Evolutionary conservation across 176 grass and related monocot species (phyloP), one percentile per base, ranked within the genome.

Genomic region (Raddia distichophylla): DNA sequence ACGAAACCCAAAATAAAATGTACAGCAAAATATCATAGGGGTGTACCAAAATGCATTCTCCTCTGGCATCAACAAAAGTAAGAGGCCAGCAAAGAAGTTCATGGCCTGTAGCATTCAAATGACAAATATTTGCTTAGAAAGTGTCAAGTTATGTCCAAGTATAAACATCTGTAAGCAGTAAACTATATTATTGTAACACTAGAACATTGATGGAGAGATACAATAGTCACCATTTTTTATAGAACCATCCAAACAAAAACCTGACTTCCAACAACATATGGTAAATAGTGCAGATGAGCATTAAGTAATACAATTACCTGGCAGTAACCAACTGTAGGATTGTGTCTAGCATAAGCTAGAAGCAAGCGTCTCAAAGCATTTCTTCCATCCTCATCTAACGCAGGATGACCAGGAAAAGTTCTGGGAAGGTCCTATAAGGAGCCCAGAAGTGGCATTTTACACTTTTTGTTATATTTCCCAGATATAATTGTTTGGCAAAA

Each of bases 11-110:
- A 76, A 86, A 48, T 48, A 78, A 78, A 88, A 16, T 35, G 18
- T 78, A 58, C 67, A 89, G 61, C 15, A 77, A 55, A 19, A 69
- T 74, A 17, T 75, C 20, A 61, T 67, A 13, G 32, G 46, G 56
- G 50, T 60, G 7, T 93, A 99, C 97, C 97, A 99, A 92, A 99
- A 99, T 87, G 97, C 97, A 74, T 99, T 99, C 85, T 99, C 97
- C 81, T 99, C 97, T 34, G 97, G 89, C 97, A 99, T 99, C 86
- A 99, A 84, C 73, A 99, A 69, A 68, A 99, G 87, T 59, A 99
- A 90, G 51, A 99, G 92, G 74, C 91, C 97, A 73, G 93, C 93
- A 92, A 99, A 96, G 62, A 99, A 99, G 78, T 99, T 99, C 97
- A 99, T 96, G 33, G 91, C 97, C 97, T 99, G 69, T 87, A 90